Conservation (phyloP, 345 rosid species). For the Cardamine chenopodiifolia region DNA sequence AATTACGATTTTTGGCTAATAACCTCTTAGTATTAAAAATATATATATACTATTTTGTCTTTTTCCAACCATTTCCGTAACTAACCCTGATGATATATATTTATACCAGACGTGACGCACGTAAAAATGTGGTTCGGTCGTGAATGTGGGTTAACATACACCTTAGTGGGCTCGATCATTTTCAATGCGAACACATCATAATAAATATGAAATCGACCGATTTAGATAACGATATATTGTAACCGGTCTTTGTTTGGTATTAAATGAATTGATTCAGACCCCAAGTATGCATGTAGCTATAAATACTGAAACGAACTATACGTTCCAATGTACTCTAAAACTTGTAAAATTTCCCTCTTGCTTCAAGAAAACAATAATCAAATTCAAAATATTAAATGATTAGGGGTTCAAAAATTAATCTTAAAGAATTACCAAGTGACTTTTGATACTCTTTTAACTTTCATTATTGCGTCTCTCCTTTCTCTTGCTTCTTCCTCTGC, state of each 20-base stretch:
- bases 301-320: conserved; percentile 12
- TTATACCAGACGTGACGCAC: conserved; percentile 25
- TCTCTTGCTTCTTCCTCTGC: conserved; percentile 38
- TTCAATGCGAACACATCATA: conserved; percentile 35
- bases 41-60: not conserved
- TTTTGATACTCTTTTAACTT: conserved; percentile 25
- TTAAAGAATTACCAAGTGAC: conserved; percentile 39
- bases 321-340: not conserved
- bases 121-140: conserved; percentile 37
- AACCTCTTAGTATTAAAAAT: too few relatives aligned
- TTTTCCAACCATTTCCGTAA: conserved; percentile 29
- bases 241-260: conserved; percentile 38
- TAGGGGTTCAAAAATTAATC: conserved; percentile 33
- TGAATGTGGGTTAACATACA: conserved; percentile 28
- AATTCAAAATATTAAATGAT: conserved; percentile 34
- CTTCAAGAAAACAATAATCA: conserved; percentile 37
- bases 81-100: conserved; percentile 1
- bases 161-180: conserved; percentile 20
- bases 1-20: too few relatives aligned
- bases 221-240: conserved; percentile 39
- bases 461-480: conserved; percentile 40
- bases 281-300: conserved; percentile 10
- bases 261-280: conserved; percentile 39
- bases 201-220: conserved; percentile 36
- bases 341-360: conserved; percentile 32